Base-by-base conservation (phyloP, 495 filamentous ascomycete genomes). In the Neurospora hispaniola region DNA sequence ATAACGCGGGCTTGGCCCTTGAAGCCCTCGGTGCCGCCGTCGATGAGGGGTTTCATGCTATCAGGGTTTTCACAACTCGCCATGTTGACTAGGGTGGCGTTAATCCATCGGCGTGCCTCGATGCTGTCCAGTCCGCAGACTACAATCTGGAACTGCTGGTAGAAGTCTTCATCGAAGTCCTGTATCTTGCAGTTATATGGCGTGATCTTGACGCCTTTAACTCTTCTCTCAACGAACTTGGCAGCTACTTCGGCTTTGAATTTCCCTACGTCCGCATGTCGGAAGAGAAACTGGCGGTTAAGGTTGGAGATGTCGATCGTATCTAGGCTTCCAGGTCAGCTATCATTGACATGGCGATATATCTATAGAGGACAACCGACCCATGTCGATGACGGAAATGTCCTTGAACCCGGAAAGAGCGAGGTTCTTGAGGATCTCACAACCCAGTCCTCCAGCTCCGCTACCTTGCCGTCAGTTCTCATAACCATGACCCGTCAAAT, bases 331-430 rank as follows among this genome's bases (percentile, higher is more conserved):
- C 12, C 27, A 66, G n/a, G 42, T 69, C 42, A 20, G 72, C 40
- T 48, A 7, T 42, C n/a, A 23, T 20, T 35, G 38, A 23, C 35
- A 14, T 35, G 27, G 42, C 5, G 31, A 69, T n/a, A 69, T n/a
- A 16, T 12, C 10, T 27, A 31, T 4, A 23, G 5, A 23, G 10
- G 35, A 7, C n/a, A 59, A 69, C 73, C 16, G 40, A 74, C 73
- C 73, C 96, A 99, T 99, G 84, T 99, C 96, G 76, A 99, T 98
- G 46, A 99, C 95, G 84, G 98, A 94, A 73, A 99, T 97, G 79
- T 98, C 87, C 81, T 92, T 96, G 84, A 98, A 98, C 12, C 96
- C 94, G 4, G 94, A 97, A 4, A 98, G 86, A 40, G 96, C 96
- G 11, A 99, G 88, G 76, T 98, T 94, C 85, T 99, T 99, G 46